Evolutionary conservation across 2,329 filamentous ascomycete species (phyloP).

Genomic region (Verticillium longisporum): DNA sequence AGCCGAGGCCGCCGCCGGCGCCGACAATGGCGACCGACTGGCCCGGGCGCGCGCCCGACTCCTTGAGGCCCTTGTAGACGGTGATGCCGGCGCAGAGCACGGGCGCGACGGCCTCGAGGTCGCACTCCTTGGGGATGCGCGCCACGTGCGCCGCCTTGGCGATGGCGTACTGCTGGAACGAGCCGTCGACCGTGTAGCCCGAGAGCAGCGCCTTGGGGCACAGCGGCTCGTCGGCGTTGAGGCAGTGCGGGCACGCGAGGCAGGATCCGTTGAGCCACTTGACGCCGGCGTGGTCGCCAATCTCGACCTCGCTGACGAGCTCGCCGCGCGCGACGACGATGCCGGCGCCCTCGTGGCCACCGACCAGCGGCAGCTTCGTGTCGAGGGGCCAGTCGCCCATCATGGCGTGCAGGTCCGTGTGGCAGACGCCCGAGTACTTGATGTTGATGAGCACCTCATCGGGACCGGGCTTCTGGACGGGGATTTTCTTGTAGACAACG

Average conservation of each 20-base stretch:
- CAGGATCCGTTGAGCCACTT: conserved; percentile 93
- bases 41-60: conserved; percentile 66
- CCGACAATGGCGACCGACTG: conserved; percentile 80
- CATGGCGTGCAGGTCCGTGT: conserved; percentile 75
- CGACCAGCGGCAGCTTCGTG: conserved; percentile 79
- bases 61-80: conserved; percentile 88
- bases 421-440: conserved; percentile 86
- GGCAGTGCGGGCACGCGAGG: conserved; percentile 77
- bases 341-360: conserved; percentile 75
- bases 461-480: conserved; percentile 71
- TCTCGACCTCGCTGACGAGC: conserved; percentile 68
- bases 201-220: conserved; percentile 71
- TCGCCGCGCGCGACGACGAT: conserved; percentile 74
- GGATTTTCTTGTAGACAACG: conserved; percentile 71
- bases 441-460: conserved; percentile 91
- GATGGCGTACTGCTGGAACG: conserved; percentile 88
- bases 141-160: conserved; percentile 83
- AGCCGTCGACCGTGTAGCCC: conserved; percentile 88
- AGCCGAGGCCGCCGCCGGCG: conserved; percentile 76
- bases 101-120: conserved; percentile 71
- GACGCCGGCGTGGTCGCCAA: conserved; percentile 82
- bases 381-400: conserved; percentile 84
- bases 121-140: conserved; percentile 68
- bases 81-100: conserved; percentile 82
- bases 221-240: conserved; percentile 72